phyloP scores from a whole-genome alignment of 257 asterid genomes.

The Salvia miltiorrhiza region DNA sequence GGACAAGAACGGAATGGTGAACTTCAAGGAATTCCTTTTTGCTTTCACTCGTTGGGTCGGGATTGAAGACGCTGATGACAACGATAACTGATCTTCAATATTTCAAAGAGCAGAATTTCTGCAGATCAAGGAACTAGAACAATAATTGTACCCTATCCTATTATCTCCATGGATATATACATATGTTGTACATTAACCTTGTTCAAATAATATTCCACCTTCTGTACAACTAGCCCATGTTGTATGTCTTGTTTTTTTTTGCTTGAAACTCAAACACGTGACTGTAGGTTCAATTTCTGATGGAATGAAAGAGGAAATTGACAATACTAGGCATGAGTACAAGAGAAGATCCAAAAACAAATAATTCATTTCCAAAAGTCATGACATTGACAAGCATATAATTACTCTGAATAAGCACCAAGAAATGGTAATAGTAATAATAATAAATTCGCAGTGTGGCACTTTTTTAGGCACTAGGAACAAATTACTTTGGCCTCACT shows the following conservation, averaged over 20 bases:
- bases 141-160: slow-evolving; percentile 2
- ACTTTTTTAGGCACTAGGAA: background rate
- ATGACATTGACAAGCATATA: background rate
- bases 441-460: slow-evolving; percentile 1
- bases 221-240: background rate
- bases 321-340: background rate
- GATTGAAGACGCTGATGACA: slow-evolving; percentile 56
- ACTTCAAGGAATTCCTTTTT: slow-evolving; percentile 86
- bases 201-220: background rate
- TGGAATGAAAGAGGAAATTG: background rate
- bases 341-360: background rate
- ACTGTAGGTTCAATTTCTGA: background rate
- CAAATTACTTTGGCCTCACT: slow-evolving; percentile 9
- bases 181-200: slow-evolving; percentile 26
- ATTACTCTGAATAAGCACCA: background rate
- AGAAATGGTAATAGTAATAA: background rate
- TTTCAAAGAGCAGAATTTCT: background rate
- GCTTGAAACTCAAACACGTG: background rate
- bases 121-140: background rate
- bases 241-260: background rate
- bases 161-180: background rate
- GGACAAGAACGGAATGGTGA: slow-evolving; percentile 92
- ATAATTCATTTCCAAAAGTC: background rate
- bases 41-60: slow-evolving; percentile 95
- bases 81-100: background rate